Evolutionary conservation across 2,329 filamentous ascomycete species (phyloP), one percentile per base, ranked within the genome.

Genomic region (Atkinsonella texensis): DNA sequence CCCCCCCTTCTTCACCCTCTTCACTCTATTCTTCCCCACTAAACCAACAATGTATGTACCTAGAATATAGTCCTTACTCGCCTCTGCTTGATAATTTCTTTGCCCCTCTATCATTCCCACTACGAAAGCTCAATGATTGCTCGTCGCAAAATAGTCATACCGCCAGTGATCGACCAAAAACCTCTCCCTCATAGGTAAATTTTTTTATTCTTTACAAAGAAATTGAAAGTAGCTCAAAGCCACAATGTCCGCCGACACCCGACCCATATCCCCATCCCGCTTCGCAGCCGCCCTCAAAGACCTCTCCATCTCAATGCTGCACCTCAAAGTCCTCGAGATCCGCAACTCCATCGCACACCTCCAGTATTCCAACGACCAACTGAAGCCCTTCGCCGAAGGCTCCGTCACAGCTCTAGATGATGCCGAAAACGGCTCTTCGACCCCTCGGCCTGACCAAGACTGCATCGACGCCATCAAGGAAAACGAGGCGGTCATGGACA

Each of bases 341-440:
- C 80, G 79, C 64, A 89, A 89, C 75, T 80, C 75, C 59, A 83
- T 89, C 62, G 75, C 77, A 23, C 85, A 90, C 66, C 80, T 90
- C 28, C 77, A 83, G 60, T 81, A 82, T 65, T 86, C 82, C 56
- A 90, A 89, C 69, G 76, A 77, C 56, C 80, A 89, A 65, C 81
- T 89, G 53, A 73, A 76, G 51, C 84, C 84, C 35, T 89, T 80
- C 59, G 83, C 84, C 52, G 74, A 81, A 13, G 75, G 74, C 31
- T 61, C 63, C 20, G 65, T 64, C 2, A 60, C 67, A 0, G 61
- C 69, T n/a, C 17, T 60, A 17, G 57, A 62, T 42, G 54, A 60
- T 18, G 47, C 44, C 31, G 12, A 40, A 38, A 32, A 28, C 11
- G 41, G 46, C n/a, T 40, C 46, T 5, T 55, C 40, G 4, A n/a